Conservation (phyloP, 192 early-diverging fungal genomes). For the Phlyctochytrium arcticum region DNA sequence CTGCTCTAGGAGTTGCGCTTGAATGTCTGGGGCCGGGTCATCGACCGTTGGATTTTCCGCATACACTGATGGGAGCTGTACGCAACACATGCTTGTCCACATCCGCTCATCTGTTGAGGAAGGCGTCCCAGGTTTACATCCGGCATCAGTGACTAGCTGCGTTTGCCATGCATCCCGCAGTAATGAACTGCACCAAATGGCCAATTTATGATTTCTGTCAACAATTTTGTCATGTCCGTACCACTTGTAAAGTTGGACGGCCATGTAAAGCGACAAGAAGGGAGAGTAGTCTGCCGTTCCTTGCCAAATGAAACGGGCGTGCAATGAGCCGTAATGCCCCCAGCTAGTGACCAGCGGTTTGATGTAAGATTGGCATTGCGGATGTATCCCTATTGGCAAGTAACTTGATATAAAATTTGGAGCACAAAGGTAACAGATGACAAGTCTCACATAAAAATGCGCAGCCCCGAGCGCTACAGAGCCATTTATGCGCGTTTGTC, state of each 20-base stretch:
- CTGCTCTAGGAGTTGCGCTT: conserved; percentile 23
- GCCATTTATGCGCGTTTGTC: conserved; percentile 43
- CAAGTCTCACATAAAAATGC: conserved; percentile 21
- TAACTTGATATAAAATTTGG: background rate
- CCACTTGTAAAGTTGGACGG: conserved; percentile 19
- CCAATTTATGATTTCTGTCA: conserved; percentile 24
- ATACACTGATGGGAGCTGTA: conserved; percentile 3
- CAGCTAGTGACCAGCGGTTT: conserved; percentile 28
- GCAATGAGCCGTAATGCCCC: conserved; percentile 8
- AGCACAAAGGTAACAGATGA: background rate
- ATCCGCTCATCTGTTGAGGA: conserved; percentile 3
- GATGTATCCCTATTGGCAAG: conserved; percentile 8
- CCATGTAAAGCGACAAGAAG: conserved; percentile 16
- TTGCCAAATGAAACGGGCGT: conserved; percentile 42
- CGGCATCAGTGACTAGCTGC: background rate
- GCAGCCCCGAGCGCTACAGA: conserved; percentile 31
- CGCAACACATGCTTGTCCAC: conserved; percentile 22
- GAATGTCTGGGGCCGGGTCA: conserved; percentile 15
- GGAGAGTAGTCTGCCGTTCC: conserved; percentile 38
- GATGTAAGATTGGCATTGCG: conserved; percentile 10
- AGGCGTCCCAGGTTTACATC: no score
- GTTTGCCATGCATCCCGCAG: conserved; percentile 32
- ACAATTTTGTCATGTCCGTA: conserved; percentile 3
- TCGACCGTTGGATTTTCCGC: background rate
- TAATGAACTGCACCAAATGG: conserved; percentile 20